Percentiles rank a stretch among this genome's conserved stretches.
phyloP scores from a whole-genome alignment of 2,329 filamentous ascomycete species.

The Phyllosticta ampelicida region DNA sequence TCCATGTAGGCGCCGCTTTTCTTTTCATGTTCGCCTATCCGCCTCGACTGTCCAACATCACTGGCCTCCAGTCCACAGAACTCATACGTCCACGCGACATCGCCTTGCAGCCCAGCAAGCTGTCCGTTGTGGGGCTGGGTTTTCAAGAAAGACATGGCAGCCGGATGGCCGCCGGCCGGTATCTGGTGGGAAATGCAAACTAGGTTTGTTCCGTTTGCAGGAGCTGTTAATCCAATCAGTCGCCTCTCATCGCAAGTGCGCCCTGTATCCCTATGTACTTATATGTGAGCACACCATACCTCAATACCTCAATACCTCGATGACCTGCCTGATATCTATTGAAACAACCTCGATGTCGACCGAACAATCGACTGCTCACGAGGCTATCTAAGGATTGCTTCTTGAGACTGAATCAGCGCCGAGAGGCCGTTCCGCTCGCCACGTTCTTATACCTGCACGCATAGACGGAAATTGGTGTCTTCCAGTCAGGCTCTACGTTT shows the following conservation, averaged over 20 bases:
- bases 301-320: too few species aligned
- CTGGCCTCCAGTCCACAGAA: background rate
- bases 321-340: too few species aligned
- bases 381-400: too few species aligned
- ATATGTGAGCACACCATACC: too few species aligned
- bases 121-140: background rate
- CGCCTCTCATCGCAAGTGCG: background rate
- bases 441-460: too few species aligned
- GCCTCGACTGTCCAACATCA: background rate
- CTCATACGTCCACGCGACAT: background rate
- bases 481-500: too few species aligned
- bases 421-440: too few species aligned
- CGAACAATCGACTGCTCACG: too few species aligned
- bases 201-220: background rate
- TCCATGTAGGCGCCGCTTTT: background rate
- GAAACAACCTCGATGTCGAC: too few species aligned
- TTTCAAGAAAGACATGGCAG: background rate
- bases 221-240: background rate
- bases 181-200: background rate
- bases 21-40: background rate
- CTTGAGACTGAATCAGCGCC: too few species aligned
- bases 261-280: too few species aligned
- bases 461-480: too few species aligned
- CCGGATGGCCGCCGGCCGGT: background rate
- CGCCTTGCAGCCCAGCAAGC: background rate